A percentile compares a stretch with the other conserved stretches of the same genome.
Conservation (phyloP, 2,329 filamentous ascomycete species). For the Cercospora brassicicola region DNA sequence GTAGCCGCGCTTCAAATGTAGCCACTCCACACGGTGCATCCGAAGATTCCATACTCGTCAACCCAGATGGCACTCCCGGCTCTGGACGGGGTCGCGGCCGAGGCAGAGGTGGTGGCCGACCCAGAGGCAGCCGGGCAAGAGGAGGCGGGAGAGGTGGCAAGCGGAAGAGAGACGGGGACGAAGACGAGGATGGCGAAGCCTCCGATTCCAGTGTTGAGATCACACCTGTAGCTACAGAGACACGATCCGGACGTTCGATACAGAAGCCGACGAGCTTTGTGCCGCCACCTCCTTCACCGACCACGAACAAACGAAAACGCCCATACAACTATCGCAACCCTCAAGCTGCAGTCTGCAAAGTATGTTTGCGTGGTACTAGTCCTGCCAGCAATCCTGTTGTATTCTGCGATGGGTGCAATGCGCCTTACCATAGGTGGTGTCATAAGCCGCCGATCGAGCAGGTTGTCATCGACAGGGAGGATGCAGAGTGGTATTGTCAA, state of each 20-base stretch:
- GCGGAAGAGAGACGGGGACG: constrained; percentile 41
- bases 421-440: constrained; percentile 77
- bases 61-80: constrained; percentile 9
- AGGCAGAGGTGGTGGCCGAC: constrained; percentile 38
- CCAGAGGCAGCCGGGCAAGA: constrained; percentile 40
- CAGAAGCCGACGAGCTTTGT: constrained; percentile 65
- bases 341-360: constrained; percentile 66
- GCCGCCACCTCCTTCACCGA: constrained; percentile 55
- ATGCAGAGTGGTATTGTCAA: constrained; percentile 70
- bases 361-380: constrained; percentile 71
- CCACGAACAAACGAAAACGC: constrained; percentile 56
- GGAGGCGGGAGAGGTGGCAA: constrained; percentile 39
- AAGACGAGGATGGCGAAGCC: constrained; percentile 37
- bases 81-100: constrained; percentile 31
- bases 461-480: constrained; percentile 64
- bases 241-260: constrained; percentile 73
- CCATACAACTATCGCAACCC: constrained; percentile 53
- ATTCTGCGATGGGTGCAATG: constrained; percentile 80
- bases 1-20: constrained; percentile 7
- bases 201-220: constrained; percentile 44
- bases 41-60: background rate
- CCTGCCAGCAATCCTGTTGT: constrained; percentile 77
- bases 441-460: constrained; percentile 74
- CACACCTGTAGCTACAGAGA: constrained; percentile 63
- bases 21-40: background rate